Evolutionary conservation across 2,329 filamentous ascomycete species (phyloP), one percentile per base, ranked within the genome.

Genomic region (Colletotrichum musae): DNA sequence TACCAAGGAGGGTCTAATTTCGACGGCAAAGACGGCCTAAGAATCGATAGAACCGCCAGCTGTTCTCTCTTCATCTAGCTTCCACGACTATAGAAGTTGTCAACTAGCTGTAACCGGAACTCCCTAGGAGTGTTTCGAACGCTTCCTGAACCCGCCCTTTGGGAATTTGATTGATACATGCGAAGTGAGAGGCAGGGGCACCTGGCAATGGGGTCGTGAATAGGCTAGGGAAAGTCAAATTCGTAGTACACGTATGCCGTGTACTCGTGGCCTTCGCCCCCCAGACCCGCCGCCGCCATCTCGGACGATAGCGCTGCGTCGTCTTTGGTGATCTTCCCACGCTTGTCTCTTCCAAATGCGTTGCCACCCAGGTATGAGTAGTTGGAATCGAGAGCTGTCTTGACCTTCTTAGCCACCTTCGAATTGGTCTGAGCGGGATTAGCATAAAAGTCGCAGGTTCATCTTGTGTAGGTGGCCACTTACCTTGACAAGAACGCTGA

Each of bases 181-280:
- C 32, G 36, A 56, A 24, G 47, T 53, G 45, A 18, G 53, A 68
- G 28, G 41, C 41, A 12, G 13, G 41, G 32, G 32, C 2, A 51
- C n/a, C 12, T 13, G 5, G 5, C 39, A 24, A 41, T 51, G 6
- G 16, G 9, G 5, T 28, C 41, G 12, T 43, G 50, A 28, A 41
- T 26, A 4, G 36, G 45, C 58, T 72, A 85, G 39, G 86, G 85
- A 66, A 98, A 90, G 78, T 96, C 93, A 78, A 98, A 93, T 79
- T 97, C 94, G 82, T 98, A 99, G 85, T 95, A 98, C 78, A 98
- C 96, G 82, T 97, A 99, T 48, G 96, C 92, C 70, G 94, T 96
- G 84, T 98, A 99, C 80, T 98, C 94, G 74, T 89, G 86, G 62
- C 91, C 91, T 68, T 94, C 93, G 18, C 89, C 90, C 50, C 89